These are phyloP conservation scores for Clitopilus hobsonii DNA, from an alignment of 768 basidiomycete species.

Conservation along the genomic window DNA sequence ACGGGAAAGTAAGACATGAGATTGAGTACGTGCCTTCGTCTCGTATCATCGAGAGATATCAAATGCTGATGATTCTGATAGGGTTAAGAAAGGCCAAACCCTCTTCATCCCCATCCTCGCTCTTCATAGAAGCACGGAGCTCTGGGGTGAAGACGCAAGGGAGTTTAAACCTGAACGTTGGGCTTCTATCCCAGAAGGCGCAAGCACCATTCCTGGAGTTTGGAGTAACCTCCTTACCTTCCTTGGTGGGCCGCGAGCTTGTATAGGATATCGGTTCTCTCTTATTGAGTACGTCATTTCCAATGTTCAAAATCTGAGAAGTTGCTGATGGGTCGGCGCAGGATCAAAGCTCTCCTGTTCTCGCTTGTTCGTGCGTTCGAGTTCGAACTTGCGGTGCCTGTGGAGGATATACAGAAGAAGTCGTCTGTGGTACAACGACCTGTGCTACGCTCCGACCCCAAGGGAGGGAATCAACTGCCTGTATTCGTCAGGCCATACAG, in stretches of 20 bases:
- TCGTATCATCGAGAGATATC: no score
- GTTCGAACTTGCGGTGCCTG: slow-evolving; percentile 49
- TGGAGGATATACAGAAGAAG: slow-evolving; percentile 34
- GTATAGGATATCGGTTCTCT: slow-evolving; percentile 66
- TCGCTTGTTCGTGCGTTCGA: slow-evolving; percentile 48
- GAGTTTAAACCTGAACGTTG: slow-evolving; percentile 72
- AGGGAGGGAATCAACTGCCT: slow-evolving; percentile 39
- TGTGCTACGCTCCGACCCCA: slow-evolving; percentile 31
- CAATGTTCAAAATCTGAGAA: not conserved
- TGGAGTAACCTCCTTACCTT: slow-evolving; percentile 60
- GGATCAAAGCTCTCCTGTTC: slow-evolving; percentile 39
- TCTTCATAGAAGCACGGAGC: slow-evolving; percentile 43
- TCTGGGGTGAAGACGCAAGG: slow-evolving; percentile 64
- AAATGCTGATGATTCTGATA: slow-evolving; percentile 1
- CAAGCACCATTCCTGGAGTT: slow-evolving; percentile 47
- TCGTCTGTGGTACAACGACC: slow-evolving; percentile 39
- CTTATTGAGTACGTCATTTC: slow-evolving; percentile 39
- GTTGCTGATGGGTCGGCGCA: slow-evolving; percentile 3
- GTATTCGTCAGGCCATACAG: slow-evolving; percentile 28
- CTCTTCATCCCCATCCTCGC: slow-evolving; percentile 46
- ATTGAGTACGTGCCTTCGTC: slow-evolving; percentile 41
- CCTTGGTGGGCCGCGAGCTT: slow-evolving; percentile 59
- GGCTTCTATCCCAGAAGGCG: slow-evolving; percentile 40
- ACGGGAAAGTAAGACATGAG: slow-evolving; percentile 33
- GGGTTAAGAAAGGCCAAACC: slow-evolving; percentile 39